Evolutionary conservation across 192 early-diverging fungal genomes (phyloP), one percentile per base, ranked within the genome.

Genomic region (Chytriomyces sp.): DNA sequence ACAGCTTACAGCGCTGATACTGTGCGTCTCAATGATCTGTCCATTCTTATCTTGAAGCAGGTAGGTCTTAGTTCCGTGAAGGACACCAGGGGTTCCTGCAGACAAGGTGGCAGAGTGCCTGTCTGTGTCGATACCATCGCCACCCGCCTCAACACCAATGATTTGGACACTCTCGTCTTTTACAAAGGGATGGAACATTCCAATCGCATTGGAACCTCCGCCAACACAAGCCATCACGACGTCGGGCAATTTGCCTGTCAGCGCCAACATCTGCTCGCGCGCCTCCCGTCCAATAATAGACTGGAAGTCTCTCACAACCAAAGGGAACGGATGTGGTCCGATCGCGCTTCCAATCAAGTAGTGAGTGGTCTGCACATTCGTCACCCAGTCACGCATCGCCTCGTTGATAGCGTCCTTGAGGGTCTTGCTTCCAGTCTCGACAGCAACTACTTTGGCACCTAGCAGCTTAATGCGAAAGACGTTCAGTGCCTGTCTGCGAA

Each of bases 401-500:
- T 96, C 97, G 77, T 99, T 99, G 75, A 98, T 91, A 41, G 97
- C 97, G 84, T 99, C 97, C 82, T 99, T 99, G 65, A 98, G 89
- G 4, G 96, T 98, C 70, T 78, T 75, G 54, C 88, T 88, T 30
- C 93, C 93, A 32, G 86, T 86, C 66, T 59, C 34, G 19, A 94
- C 95, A 28, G 94, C 86, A 26, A 99, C 83, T 32, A 99, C 96
- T 34, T 89, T 91, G 36, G 93, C 97, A 64, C 97, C 97, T 59
- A 99, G 82, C 77, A 98, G 85, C 49, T 88, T 85, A 78, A 99
- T 99, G 53, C 97, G 86, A 85, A 98, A 98, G 1, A 99, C 96
- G 69, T 99, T 97, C 74, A 98, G 84, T 0, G 92, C 91, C 78
- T 98, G 96, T 49, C 96, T 88, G 5, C 92, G 85, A 41, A 93